Percentiles rank a stretch among this genome's conserved stretches.
Evolutionary conservation across 805 yeast genomes (phyloP).

Genomic region (Monosporozyma unispora): DNA sequence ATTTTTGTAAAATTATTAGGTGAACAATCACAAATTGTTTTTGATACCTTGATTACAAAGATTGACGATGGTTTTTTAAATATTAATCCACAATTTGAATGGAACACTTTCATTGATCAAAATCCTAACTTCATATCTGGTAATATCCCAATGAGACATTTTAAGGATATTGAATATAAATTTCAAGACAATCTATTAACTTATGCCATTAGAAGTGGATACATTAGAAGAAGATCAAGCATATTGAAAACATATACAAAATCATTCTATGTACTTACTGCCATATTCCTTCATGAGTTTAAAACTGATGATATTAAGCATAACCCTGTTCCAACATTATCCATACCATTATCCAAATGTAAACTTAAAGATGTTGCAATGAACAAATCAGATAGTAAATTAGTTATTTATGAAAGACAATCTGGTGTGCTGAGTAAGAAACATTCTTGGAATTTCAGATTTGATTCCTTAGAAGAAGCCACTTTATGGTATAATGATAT

Average conservation of each 20-base stretch:
- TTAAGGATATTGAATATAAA: constrained; percentile 53
- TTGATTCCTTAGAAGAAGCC: constrained; percentile 72
- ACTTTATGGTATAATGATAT: constrained; percentile 77
- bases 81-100: constrained; percentile 72
- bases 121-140: constrained; percentile 64
- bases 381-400: constrained; percentile 49
- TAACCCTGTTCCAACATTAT: constrained; percentile 74
- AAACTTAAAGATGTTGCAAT: constrained; percentile 38
- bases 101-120: constrained; percentile 72
- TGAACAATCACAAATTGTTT: constrained; percentile 61
- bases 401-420: constrained; percentile 65
- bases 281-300: constrained; percentile 82
- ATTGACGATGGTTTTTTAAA: constrained; percentile 61
- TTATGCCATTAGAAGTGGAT: constrained; percentile 61
- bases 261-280: constrained; percentile 85
- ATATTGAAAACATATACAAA: constrained; percentile 81
- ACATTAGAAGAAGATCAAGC: constrained; percentile 80
- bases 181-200: constrained; percentile 63
- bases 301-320: constrained; percentile 70
- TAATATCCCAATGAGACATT: constrained; percentile 48
- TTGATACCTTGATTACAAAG: constrained; percentile 54
- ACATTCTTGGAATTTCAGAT: constrained; percentile 86
- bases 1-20: constrained; percentile 62
- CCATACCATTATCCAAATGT: constrained; percentile 68
- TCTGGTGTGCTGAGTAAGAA: constrained; percentile 66